These are phyloP conservation scores for Chalara sp. DNA, from an alignment of 2,329 filamentous ascomycete genomes.

Conservation along the genomic window DNA sequence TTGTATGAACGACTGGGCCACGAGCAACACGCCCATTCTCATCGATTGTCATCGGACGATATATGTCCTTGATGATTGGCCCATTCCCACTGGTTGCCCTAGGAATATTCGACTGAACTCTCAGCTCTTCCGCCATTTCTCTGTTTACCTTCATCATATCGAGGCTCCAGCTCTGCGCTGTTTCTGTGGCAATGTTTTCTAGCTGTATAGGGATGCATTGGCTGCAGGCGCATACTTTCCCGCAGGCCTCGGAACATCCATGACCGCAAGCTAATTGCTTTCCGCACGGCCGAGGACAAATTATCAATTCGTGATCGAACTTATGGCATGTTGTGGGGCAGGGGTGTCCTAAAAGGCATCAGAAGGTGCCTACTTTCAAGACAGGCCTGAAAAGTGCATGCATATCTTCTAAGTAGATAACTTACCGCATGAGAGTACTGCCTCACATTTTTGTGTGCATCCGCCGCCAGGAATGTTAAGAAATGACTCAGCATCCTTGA, in stretches of 20 bases:
- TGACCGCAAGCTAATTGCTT: conserved; percentile 22
- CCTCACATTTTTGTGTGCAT: conserved; percentile 40
- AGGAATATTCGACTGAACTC: background rate
- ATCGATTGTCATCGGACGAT: background rate
- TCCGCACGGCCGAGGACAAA: conserved; percentile 20
- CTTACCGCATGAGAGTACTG: conserved; percentile 22
- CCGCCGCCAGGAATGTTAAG: conserved; percentile 40
- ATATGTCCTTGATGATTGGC: background rate
- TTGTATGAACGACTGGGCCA: too few species aligned
- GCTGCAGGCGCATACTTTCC: background rate
- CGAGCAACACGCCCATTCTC: background rate
- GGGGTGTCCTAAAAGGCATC: conserved; percentile 8
- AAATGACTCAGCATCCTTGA: conserved; percentile 50
- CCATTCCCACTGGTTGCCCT: background rate
- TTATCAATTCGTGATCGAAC: conserved; percentile 17
- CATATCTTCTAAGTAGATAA: too few species aligned
- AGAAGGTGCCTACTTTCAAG: too few species aligned
- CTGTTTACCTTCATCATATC: background rate
- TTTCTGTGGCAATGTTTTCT: background rate
- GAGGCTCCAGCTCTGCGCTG: background rate
- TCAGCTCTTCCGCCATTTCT: background rate
- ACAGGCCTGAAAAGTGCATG: too few species aligned
- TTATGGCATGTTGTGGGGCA: conserved; percentile 24
- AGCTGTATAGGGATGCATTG: background rate
- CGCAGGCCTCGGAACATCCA: conserved; percentile 18